phyloP scores from a whole-genome alignment of 208 protist genomes.

The Eutreptiella sp. region DNA sequence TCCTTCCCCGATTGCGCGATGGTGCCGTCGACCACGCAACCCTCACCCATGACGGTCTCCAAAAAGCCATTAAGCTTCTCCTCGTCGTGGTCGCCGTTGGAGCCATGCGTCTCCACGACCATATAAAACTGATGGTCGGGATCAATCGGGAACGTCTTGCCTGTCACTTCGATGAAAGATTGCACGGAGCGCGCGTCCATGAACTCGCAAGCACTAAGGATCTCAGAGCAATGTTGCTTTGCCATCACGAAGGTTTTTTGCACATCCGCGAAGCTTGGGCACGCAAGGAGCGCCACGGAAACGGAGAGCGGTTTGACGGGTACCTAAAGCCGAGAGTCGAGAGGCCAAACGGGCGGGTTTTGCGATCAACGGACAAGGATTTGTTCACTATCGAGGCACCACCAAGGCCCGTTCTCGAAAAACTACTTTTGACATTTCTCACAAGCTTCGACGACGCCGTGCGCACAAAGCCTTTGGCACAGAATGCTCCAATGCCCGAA shows the following conservation, averaged over 20 bases:
- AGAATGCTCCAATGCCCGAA: no score
- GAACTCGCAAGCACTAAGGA: conserved; percentile 86
- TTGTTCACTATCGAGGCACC: no score
- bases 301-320: conserved; percentile 51
- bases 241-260: conserved; percentile 58
- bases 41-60: conserved; percentile 43
- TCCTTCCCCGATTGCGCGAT: conserved; percentile 54
- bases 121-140: conserved; percentile 64
- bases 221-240: conserved; percentile 74
- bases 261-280: conserved; percentile 58
- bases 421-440: no score
- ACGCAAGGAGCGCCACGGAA: conserved; percentile 72
- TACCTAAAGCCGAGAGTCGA: no score
- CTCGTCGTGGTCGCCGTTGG: conserved; percentile 73
- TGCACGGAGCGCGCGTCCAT: conserved; percentile 73
- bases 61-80: conserved; percentile 59
- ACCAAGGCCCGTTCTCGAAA: no score
- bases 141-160: conserved; percentile 43
- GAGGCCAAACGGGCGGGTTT: no score
- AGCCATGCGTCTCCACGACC: conserved; percentile 84
- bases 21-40: conserved; percentile 43
- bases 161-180: conserved; percentile 46
- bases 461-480: no score
- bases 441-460: no score
- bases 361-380: no score